Percentiles rank a stretch among this genome's conserved stretches.
Evolutionary conservation across 345 rosid species (phyloP).

Genomic region (Aurinia saxatilis): DNA sequence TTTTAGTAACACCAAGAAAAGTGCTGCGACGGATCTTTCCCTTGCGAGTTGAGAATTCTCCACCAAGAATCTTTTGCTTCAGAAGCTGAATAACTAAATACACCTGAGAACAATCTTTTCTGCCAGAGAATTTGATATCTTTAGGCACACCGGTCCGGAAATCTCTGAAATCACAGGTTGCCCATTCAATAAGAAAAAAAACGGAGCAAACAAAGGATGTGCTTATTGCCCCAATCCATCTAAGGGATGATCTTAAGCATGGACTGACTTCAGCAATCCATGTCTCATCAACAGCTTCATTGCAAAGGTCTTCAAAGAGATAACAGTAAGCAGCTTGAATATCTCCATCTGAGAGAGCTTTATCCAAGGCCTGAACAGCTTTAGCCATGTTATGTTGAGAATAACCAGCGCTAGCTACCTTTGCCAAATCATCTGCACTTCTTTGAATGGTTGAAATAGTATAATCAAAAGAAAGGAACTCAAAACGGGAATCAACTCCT

Average conservation of each 20-base stretch:
- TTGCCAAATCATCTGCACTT: slow-evolving; percentile 68
- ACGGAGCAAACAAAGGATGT: slow-evolving; percentile 66
- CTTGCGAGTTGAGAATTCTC: slow-evolving; percentile 30
- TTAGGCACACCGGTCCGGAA: slow-evolving; percentile 55
- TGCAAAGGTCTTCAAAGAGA: slow-evolving; percentile 76
- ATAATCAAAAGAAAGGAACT: slow-evolving; percentile 61
- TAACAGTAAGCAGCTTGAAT: slow-evolving; percentile 48
- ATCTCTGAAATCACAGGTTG: slow-evolving; percentile 87
- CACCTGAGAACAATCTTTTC: slow-evolving; percentile 75
- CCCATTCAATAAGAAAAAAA: slow-evolving; percentile 97
- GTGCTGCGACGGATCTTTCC: slow-evolving; percentile 33
- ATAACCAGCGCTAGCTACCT: slow-evolving; percentile 63
- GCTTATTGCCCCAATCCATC: slow-evolving; percentile 69
- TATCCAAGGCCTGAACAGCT: slow-evolving; percentile 88
- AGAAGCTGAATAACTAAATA: slow-evolving; percentile 71
- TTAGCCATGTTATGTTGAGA: slow-evolving; percentile 67
- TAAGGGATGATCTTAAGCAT: slow-evolving; percentile 73
- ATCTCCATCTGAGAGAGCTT: slow-evolving; percentile 77
- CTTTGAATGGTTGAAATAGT: slow-evolving; percentile 67
- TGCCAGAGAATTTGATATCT: slow-evolving; percentile 70
- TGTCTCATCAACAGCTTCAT: slow-evolving; percentile 60
- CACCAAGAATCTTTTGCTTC: slow-evolving; percentile 59
- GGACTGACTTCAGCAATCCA: slow-evolving; percentile 89
- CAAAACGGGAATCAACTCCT: slow-evolving; percentile 66
- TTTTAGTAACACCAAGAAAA: slow-evolving; percentile 30